Percentiles rank a stretch among this genome's conserved stretches.
Conservation (phyloP, 2,329 filamentous ascomycete genomes). For the Pseudogymnoascus sp. region DNA sequence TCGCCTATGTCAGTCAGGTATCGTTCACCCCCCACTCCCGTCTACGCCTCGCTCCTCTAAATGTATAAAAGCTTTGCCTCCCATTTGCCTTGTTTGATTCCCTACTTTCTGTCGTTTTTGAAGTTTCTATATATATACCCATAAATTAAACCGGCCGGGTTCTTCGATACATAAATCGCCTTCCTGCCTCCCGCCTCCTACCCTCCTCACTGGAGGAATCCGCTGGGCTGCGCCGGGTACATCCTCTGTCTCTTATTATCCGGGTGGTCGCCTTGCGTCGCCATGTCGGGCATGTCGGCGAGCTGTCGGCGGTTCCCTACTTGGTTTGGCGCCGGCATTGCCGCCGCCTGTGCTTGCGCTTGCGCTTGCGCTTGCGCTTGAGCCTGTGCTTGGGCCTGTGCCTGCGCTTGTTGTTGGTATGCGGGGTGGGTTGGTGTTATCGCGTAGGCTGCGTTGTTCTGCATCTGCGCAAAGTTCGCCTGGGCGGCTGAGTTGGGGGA, state of each 20-base stretch:
- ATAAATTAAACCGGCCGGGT: constrained; percentile 1
- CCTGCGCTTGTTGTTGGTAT: constrained; percentile 16
- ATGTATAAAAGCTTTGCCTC: constrained; percentile 4
- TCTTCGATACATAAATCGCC: not conserved
- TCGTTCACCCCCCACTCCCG: not conserved
- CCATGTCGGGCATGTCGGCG: constrained; percentile 6
- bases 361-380: constrained; percentile 11
- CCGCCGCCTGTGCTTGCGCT: not conserved
- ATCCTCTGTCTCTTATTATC: constrained; percentile 29
- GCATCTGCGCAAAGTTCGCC: constrained; percentile 24
- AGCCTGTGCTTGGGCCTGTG: not conserved
- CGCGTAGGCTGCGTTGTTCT: constrained; percentile 21
- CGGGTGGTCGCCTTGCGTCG: constrained; percentile 20
- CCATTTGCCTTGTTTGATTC: not conserved
- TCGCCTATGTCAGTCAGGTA: not conserved
- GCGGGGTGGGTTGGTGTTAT: constrained; percentile 23
- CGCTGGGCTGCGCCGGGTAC: constrained; percentile 20
- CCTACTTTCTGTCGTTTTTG: constrained; percentile 1
- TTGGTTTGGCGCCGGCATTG: constrained; percentile 3
- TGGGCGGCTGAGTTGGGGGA: constrained; percentile 22
- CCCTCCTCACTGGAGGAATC: constrained; percentile 20
- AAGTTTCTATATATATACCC: constrained; percentile 4
- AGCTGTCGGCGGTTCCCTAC: not conserved
- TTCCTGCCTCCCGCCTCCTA: no score
- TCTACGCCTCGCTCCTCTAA: constrained; percentile 6